phyloP scores from a whole-genome alignment of 306 rosid genomes.

The Dryas alaskensis region DNA sequence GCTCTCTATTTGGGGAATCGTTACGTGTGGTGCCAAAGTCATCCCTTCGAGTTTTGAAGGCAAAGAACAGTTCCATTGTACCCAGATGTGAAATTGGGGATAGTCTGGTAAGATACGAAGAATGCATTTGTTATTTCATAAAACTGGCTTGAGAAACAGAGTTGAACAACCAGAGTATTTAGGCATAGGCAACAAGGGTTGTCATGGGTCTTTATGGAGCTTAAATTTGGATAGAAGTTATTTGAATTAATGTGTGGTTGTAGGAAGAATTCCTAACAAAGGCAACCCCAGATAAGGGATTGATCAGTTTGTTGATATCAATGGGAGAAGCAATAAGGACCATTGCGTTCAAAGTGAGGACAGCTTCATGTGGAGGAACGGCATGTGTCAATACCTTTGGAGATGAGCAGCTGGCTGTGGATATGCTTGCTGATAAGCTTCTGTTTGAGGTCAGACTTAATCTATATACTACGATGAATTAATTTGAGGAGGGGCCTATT shows the following conservation, averaged over 20 bases:
- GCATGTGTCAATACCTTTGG: constrained; percentile 96
- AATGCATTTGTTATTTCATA: background rate
- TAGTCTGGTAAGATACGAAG: constrained; percentile 60
- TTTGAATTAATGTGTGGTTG: constrained; percentile 13
- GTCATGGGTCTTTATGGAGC: background rate
- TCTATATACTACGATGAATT: background rate
- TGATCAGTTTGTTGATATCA: constrained; percentile 68
- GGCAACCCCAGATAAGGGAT: constrained; percentile 86
- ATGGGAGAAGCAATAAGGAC: constrained; percentile 98
- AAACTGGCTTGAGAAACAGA: background rate
- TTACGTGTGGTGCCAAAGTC: constrained; percentile 62
- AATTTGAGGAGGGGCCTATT: too few relatives aligned
- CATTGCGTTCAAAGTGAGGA: constrained; percentile 91
- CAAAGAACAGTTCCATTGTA: constrained; percentile 43
- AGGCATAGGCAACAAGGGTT: background rate
- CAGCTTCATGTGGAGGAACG: constrained; percentile 98
- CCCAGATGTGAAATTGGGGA: constrained; percentile 88
- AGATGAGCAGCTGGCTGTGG: constrained; percentile 98
- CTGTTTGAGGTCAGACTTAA: constrained; percentile 67
- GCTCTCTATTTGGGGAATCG: constrained; percentile 80
- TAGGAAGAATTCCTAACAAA: constrained; percentile 86
- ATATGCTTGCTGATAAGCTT: constrained; percentile 85
- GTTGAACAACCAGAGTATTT: background rate
- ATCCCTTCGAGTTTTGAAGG: constrained; percentile 50
- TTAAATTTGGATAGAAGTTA: background rate